Base-by-base conservation (phyloP, 2,329 filamentous ascomycete species). In the Teratosphaeria viscida region DNA sequence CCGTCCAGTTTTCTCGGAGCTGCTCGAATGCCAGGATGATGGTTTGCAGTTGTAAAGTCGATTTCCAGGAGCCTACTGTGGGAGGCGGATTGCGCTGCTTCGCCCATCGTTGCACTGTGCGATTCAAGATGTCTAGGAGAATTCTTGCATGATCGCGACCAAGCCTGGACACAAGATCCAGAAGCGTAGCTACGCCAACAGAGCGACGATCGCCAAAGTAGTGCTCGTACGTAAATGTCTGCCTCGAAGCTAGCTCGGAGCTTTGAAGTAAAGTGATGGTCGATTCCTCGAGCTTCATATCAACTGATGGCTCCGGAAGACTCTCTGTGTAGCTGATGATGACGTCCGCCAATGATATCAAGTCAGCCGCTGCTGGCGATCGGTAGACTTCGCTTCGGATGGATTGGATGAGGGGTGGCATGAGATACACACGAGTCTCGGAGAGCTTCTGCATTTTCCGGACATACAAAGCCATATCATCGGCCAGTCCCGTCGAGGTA, bases 21-120 rank as follows among this genome's bases (percentile, higher is more conserved):
- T 72, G 71, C 58, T 79, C 75, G 7, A 67, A 66, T 16, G 79
- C 71, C 0, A 80, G 59, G 1, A 80, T 65, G 67, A 79, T 73
- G 19, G 74, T 69, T 58, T 80, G 78, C 10, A 80, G 66, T 59
- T 80, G 78, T n/a, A 77, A 62, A 0, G 74, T 73, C n/a, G 74
- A 72, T 63, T 81, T 81, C 77, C 77, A 80, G 54, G 75, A 74
- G 60, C 71, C 75, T 47, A 79, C 75, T 39, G 76, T 74, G 3
- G 75, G 75, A 10, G 76, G 67, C 2, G 77, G 75, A 11, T 69
- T 63, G 61, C 73, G 75, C 61, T 80, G 78, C 12, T 66, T 64
- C 23, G 66, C 65, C 77, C 78, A 81, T 10, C 73, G 76, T 32
- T 76, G 63, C 3, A 78, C 59, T 1, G 79, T 59, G 5, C 63